Base-by-base conservation (phyloP, 1,139 yeast genomes). In the Scheffersomyces segobiensis region DNA sequence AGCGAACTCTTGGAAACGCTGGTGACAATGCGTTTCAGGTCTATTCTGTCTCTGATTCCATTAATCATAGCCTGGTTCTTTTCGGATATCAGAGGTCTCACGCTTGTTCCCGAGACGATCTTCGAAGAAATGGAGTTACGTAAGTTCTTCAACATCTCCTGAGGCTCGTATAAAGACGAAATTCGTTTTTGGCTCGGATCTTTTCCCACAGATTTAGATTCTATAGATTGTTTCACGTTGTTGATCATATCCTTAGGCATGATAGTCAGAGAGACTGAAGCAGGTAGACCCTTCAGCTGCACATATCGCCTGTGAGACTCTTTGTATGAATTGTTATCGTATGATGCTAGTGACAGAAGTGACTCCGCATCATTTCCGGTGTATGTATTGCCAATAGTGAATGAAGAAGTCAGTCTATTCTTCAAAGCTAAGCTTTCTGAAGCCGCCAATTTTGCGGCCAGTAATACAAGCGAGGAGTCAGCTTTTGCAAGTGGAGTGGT, bases 1-100 rank as follows among this genome's bases (percentile, higher is more conserved):
- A 52, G 42, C 50, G 52, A 42, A 10, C 21, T 51, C 19, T 46
- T 55, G 54, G 51, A 52, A 53, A 24, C 50, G 47, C 42, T 18
- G 47, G 48, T 56, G 46, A 39, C n/a, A 48, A 55, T 49, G 8
- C 68, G 58, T 46, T 66, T 65, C 57, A 50, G 64, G 49, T 71
- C 72, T 19, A 71, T 63, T 54, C 67, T 64, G 20, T 65, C 65
- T 26, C 73, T 62, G 52, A 71, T 60, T 18, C 67, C 70, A 2
- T 64, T 63, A 20, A 70, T 52, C 24, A 68, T 62, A 8, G 61
- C 60, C 48, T 63, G 67, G 54, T 63, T 63, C 55, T 63, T 66
- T 20, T 53, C 56, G 14, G 62, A 54, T 21, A 57, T 22, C 24
- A 17, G 19, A 6, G 50, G 17, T 14, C n/a, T 19, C 14, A 32